Evolutionary conservation across 495 filamentous ascomycete species (phyloP), one percentile per base, ranked within the genome.

Genomic region (Gamarada debralockiae): DNA sequence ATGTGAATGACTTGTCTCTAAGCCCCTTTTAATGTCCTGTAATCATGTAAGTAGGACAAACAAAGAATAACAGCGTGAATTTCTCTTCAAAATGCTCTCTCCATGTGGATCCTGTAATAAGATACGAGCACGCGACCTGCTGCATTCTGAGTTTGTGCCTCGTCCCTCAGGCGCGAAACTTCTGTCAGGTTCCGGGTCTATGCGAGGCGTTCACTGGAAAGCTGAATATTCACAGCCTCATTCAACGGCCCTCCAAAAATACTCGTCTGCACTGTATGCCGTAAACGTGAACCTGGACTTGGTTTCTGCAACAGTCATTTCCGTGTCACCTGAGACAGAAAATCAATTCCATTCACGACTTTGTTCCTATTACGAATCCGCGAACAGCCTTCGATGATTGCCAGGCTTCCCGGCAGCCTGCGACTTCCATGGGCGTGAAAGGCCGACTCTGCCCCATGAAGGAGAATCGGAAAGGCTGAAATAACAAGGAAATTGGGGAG

Each of bases 371-470:
- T 17, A 25, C 25, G 31, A 40, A 23, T n/a, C 33, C 18, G 8
- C 33, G 52, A 18, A 3, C 36, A 39, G 29, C 42, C 43, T 63
- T 68, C 65, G 62, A 71, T 71, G 67, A 52, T 49, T 51, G 52
- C 54, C 43, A 41, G 54, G 43, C 57, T 60, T 51, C 55, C 55
- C 55, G 36, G 54, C 46, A 62, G 61, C 61, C 67, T 71, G 59
- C 63, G 63, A 55, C 61, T 61, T 53, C 54, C 50, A 36, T 48
- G 21, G 53, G 53, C 64, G 39, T 53, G 40, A 56, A 33, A 37
- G 17, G 25, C 15, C 13, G 22, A 46, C 43, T 29, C n/a, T 31
- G 25, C 24, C 53, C 14, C 15, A 62, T 62, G 59, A 62, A 37
- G 59, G 50, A 53, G 15, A 18, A 36, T 31, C 37, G 17, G 40